phyloP scores from a whole-genome alignment of 495 filamentous ascomycete genomes.

The Penicillium cataractarum region DNA sequence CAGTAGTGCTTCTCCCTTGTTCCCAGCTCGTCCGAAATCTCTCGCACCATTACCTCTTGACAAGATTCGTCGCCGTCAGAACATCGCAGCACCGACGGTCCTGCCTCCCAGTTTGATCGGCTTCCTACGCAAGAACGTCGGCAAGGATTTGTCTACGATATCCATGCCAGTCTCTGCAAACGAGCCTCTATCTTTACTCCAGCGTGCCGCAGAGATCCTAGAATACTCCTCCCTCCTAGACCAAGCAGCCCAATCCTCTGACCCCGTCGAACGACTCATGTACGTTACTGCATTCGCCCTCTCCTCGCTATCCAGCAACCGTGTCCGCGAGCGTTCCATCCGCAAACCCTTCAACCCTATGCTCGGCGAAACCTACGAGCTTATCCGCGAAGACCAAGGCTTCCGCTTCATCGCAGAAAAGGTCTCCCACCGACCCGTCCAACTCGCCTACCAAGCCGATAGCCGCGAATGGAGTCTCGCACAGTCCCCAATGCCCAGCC shows the following conservation, averaged over 20 bases:
- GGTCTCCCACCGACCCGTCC: conserved; percentile 87
- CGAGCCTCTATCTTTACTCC: conserved; percentile 85
- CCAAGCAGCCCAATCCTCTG: conserved; percentile 60
- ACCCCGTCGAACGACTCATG: conserved; percentile 70
- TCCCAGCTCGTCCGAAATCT: conserved; percentile 72
- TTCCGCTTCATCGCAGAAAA: conserved; percentile 94
- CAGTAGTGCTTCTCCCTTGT: conserved; percentile 58
- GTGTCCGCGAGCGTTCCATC: conserved; percentile 86
- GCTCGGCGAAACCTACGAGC: conserved; percentile 93
- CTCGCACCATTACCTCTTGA: conserved; percentile 78
- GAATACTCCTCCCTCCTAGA: conserved; percentile 90
- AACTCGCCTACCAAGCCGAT: conserved; percentile 92
- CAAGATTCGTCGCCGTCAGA: conserved; percentile 65
- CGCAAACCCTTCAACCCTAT: conserved; percentile 99
- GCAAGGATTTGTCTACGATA: conserved; percentile 94
- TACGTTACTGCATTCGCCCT: conserved; percentile 90
- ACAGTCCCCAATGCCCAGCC: conserved; percentile 83
- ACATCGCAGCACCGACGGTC: conserved; percentile 71
- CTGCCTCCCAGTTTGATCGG: conserved; percentile 87
- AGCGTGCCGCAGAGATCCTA: conserved; percentile 83
- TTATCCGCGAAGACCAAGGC: conserved; percentile 84
- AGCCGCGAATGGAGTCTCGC: conserved; percentile 78
- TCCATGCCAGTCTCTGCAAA: conserved; percentile 97
- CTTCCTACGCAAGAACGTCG: conserved; percentile 95
- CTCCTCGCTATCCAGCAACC: conserved; percentile 74